Base-by-base conservation (phyloP, 1,139 yeast species). In the Zhuliangozyma parablackwelliae region DNA sequence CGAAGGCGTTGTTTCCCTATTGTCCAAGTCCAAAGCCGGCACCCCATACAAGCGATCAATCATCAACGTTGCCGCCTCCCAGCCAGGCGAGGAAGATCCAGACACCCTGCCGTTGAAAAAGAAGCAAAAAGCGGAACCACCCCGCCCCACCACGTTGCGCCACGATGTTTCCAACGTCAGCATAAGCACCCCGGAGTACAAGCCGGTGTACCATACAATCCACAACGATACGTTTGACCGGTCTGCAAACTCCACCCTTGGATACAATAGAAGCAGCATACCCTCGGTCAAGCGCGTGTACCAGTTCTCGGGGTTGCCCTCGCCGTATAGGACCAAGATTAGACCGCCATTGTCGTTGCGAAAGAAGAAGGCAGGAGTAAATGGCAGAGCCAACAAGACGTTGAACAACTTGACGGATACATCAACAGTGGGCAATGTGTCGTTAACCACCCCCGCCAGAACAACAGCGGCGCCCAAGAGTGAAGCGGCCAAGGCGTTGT, bases 1-100 rank as follows among this genome's bases (percentile, higher is more conserved):
- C 46, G 95, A 83, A 53, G 96, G 96, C 5, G 95, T 89, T 0
- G 59, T 85, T 51, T 76, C 95, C 71, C 55, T 75, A 56, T 42
- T 67, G 38, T 47, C 59, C 16, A 49, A 51, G 35, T 54, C 68
- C 28, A 51, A 55, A 45, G 23, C 37, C 5, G 44, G 37, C 8
- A 42, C 39, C 5, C 48, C 47, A 6, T 31, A 24, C n/a, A 39
- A 33, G 21, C 29, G 33, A 29, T 13, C 24, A 23, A 23, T 23
- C 24, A 7, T 2, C 24, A 9, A 23, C 23, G 7, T 7, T 7
- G 7, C 23, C 7, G 7, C 23, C n/a, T n/a, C n/a, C n/a, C n/a
- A n/a, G n/a, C n/a, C n/a, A n/a, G n/a, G n/a, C n/a, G n/a, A n/a
- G n/a, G n/a, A n/a, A 21, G 29, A 28, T 28, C 9, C 16, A 9